A percentile compares a stretch with the other conserved stretches of the same genome.
phyloP scores from a whole-genome alignment of 179 eudicot genomes.

The Nepenthes alata region DNA sequence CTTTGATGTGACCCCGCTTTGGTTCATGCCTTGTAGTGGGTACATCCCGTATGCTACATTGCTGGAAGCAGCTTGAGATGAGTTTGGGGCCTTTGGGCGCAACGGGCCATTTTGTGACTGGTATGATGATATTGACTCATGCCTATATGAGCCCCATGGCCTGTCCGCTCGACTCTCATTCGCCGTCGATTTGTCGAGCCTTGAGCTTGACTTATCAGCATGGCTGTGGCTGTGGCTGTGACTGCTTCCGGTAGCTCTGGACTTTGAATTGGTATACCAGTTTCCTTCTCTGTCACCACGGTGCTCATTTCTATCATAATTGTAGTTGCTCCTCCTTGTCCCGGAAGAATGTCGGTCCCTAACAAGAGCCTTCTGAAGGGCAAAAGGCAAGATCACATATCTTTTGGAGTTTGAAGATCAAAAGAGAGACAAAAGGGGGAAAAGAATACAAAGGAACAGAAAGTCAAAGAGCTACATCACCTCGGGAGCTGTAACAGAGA shows the following conservation, averaged over 20 bases:
- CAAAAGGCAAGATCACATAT: not conserved
- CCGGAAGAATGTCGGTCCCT: slow-evolving; percentile 60
- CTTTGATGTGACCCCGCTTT: slow-evolving; percentile 34
- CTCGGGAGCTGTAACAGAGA: too few species aligned
- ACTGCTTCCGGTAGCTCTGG: slow-evolving; percentile 40
- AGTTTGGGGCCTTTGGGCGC: slow-evolving; percentile 29
- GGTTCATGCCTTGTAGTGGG: slow-evolving; percentile 35
- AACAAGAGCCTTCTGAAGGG: slow-evolving; percentile 46
- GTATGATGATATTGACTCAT: slow-evolving; percentile 31
- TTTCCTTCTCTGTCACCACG: slow-evolving; percentile 63
- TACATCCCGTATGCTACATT: slow-evolving; percentile 50
- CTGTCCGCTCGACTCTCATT: slow-evolving; percentile 41
- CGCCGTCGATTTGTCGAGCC: slow-evolving; percentile 30
- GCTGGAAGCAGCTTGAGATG: slow-evolving; percentile 31
- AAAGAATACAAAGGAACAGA: too few species aligned
- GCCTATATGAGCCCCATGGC: slow-evolving; percentile 41
- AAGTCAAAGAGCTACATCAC: too few species aligned
- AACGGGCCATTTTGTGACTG: slow-evolving; percentile 46
- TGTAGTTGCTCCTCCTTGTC: slow-evolving; percentile 50
- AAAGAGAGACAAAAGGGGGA: not conserved
- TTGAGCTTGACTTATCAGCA: slow-evolving; percentile 40
- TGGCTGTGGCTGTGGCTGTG: slow-evolving; percentile 38
- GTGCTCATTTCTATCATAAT: slow-evolving; percentile 52
- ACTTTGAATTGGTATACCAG: slow-evolving; percentile 52
- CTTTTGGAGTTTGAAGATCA: not conserved